Evolutionary conservation across 768 basidiomycete species (phyloP).

Genomic region (Hortiboletus campestris): DNA sequence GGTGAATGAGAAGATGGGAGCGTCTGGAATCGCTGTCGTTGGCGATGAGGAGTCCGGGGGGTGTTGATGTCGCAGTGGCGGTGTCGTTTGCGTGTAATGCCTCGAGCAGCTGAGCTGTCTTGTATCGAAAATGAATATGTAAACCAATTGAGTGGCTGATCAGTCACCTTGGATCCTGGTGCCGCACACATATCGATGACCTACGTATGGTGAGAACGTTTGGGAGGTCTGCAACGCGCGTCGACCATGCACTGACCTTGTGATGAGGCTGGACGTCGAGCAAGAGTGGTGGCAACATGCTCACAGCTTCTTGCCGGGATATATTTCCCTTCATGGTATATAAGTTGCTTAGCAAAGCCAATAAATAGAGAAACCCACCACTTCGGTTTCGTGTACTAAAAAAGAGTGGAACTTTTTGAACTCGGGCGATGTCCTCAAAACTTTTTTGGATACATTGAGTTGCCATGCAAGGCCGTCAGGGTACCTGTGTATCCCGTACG

Average conservation of each 20-base stretch:
- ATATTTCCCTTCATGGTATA: slow-evolving; percentile 74
- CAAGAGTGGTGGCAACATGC: slow-evolving; percentile 97
- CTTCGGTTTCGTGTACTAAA: slow-evolving; percentile 96
- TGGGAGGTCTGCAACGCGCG: not conserved
- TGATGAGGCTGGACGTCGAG: slow-evolving; percentile 95
- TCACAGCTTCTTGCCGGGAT: slow-evolving; percentile 95
- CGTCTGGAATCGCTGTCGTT: slow-evolving; percentile 96
- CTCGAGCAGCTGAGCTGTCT: slow-evolving; percentile 96
- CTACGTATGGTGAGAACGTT: slow-evolving; percentile 31
- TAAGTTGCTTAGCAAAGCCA: not conserved
- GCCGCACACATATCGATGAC: slow-evolving; percentile 99
- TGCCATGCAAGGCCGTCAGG: slow-evolving; percentile 97
- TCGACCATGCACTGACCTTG: slow-evolving; percentile 42
- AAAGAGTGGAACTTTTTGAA: slow-evolving; percentile 96
- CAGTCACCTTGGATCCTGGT: slow-evolving; percentile 85
- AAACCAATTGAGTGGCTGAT: not conserved
- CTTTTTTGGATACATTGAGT: slow-evolving; percentile 86
- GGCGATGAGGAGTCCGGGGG: slow-evolving; percentile 85
- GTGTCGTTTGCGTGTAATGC: slow-evolving; percentile 83
- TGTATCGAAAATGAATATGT: slow-evolving; percentile 1
- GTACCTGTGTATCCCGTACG: slow-evolving; percentile 56
- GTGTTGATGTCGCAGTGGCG: slow-evolving; percentile 59
- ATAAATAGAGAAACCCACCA: slow-evolving; percentile 51
- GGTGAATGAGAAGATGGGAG: slow-evolving; percentile 95
- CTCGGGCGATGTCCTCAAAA: slow-evolving; percentile 81